phyloP scores from a whole-genome alignment of 805 yeast species.

The Starmera pachycereana region DNA sequence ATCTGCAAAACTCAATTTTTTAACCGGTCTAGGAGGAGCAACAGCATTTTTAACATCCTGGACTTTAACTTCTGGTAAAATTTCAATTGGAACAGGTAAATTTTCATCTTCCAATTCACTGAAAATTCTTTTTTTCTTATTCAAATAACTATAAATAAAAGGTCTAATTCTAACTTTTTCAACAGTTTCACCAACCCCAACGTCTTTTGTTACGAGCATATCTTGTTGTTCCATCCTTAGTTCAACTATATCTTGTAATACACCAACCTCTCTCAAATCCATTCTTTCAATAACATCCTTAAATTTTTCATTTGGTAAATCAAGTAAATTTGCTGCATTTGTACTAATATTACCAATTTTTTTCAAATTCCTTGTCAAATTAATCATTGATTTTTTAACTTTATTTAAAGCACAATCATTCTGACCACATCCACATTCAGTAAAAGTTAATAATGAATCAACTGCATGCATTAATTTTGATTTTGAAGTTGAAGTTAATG shows the following conservation, averaged over 20 bases:
- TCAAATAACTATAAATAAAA: conserved; percentile 10
- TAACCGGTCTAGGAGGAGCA: conserved; percentile 22
- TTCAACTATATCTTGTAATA: conserved; percentile 7
- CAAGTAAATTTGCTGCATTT: too few relatives aligned
- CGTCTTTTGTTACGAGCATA: conserved; percentile 3
- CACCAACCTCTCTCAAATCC: conserved; percentile 14
- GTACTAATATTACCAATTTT: too few relatives aligned
- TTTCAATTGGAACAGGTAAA: conserved; percentile 18
- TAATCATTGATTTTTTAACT: conserved; percentile 51
- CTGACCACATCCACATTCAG: conserved; percentile 52
- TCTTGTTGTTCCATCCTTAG: conserved; percentile 4
- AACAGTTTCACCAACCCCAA: conserved; percentile 3
- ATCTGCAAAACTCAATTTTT: conserved; percentile 67
- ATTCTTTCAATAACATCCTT: conserved; percentile 12
- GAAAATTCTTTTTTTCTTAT: conserved; percentile 6
- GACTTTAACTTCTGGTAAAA: conserved; percentile 4
- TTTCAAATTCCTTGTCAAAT: conserved; percentile 32
- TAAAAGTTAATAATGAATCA: conserved; percentile 49
- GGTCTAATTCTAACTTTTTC: conserved; percentile 13
- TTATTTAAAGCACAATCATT: conserved; percentile 47
- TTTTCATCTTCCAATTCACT: conserved; percentile 10
- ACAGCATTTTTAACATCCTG: not conserved
- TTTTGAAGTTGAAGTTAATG: conserved; percentile 41
- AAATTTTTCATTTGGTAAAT: too few relatives aligned
- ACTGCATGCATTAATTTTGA: conserved; percentile 48